Evolutionary conservation across 2,329 filamentous ascomycete species (phyloP).

Genomic region (Penicillium glabrum): DNA sequence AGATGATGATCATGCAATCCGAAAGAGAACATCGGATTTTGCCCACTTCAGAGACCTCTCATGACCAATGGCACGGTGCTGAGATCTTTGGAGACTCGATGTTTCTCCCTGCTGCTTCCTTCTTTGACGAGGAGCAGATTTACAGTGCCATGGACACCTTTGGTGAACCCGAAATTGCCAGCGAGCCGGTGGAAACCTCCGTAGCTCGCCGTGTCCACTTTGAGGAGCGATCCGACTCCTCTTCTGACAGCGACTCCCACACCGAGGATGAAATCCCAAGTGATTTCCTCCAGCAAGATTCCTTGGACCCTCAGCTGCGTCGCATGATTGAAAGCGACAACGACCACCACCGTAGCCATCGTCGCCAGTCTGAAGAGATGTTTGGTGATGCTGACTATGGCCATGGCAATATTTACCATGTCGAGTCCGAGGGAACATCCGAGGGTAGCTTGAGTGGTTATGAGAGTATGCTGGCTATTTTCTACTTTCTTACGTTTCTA

Average conservation of each 20-base stretch:
- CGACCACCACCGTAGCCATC: slow-evolving; percentile 23
- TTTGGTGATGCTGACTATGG: slow-evolving; percentile 41
- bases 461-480: slow-evolving; percentile 53
- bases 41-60: slow-evolving; percentile 22
- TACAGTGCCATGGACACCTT: slow-evolving; percentile 41
- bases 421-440: slow-evolving; percentile 42
- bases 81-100: slow-evolving; percentile 44
- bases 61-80: slow-evolving; percentile 56
- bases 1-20: slow-evolving; percentile 65
- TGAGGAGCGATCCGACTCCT: slow-evolving; percentile 60
- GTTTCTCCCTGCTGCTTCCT: slow-evolving; percentile 41
- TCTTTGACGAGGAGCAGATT: slow-evolving; percentile 45
- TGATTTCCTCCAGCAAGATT: slow-evolving; percentile 74
- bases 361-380: slow-evolving; percentile 39
- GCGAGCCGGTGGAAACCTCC: slow-evolving; percentile 43
- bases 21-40: slow-evolving; percentile 36
- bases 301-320: slow-evolving; percentile 70
- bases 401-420: slow-evolving; percentile 43
- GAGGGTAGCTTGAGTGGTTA: slow-evolving; percentile 52
- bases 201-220: slow-evolving; percentile 71
- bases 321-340: slow-evolving; percentile 70
- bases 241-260: slow-evolving; percentile 56
- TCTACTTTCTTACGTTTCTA: slow-evolving; percentile 21
- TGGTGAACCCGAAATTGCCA: slow-evolving; percentile 37
- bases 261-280: slow-evolving; percentile 68